Conservation (phyloP, 192 early-diverging fungal species). For the Linnemannia zychae region DNA sequence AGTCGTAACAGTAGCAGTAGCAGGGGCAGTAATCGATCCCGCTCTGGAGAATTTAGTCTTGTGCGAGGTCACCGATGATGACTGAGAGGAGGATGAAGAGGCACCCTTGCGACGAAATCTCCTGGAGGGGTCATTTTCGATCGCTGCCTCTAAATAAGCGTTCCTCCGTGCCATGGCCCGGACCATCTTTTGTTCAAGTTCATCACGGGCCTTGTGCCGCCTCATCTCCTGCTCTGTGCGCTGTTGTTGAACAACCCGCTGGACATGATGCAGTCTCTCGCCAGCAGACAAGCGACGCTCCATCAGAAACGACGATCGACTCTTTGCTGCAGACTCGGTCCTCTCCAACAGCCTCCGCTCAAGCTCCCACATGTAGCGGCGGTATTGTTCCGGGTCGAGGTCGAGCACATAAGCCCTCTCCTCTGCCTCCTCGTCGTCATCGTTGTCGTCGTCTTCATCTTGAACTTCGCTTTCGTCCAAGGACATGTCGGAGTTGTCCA, state of each 20-base stretch:
- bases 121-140: conserved; percentile 53
- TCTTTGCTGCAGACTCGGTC: conserved; percentile 39
- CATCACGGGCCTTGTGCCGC: conserved; percentile 34
- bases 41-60: background rate
- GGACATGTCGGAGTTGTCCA: conserved; percentile 38
- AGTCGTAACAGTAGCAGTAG: background rate
- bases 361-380: conserved; percentile 35
- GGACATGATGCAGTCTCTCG: conserved; percentile 32
- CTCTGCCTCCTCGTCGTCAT: background rate
- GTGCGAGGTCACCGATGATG: background rate
- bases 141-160: conserved; percentile 47
- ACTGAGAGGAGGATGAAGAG: background rate
- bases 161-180: conserved; percentile 42
- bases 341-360: conserved; percentile 35
- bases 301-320: conserved; percentile 34
- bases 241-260: conserved; percentile 37
- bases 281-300: conserved; percentile 37
- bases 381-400: conserved; percentile 22
- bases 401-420: conserved; percentile 6
- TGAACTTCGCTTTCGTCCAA: conserved; percentile 23
- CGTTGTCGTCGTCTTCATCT: conserved; percentile 9
- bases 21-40: background rate
- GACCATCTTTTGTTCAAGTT: conserved; percentile 54
- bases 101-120: conserved; percentile 34
- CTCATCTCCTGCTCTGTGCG: conserved; percentile 34